These are phyloP conservation scores for Rehmannia glutinosa DNA, from an alignment of 257 asterid species.

Conservation along the genomic window DNA sequence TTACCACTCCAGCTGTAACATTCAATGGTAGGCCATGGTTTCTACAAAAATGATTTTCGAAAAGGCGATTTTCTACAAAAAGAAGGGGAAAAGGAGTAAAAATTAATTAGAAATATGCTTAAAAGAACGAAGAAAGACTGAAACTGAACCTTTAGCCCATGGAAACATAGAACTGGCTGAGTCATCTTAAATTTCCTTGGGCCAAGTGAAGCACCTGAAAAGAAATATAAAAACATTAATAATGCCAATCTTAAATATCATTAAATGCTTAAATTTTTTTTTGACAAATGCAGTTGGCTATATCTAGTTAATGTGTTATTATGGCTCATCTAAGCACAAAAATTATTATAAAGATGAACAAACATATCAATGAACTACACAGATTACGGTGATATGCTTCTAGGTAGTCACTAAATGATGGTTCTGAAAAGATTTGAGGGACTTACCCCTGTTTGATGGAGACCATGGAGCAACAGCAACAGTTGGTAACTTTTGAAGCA, in stretches of 20 bases:
- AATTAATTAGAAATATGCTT: not conserved
- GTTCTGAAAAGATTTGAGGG: not conserved
- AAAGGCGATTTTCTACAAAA: not conserved
- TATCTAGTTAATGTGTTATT: not conserved
- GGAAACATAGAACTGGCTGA: conserved; percentile 11
- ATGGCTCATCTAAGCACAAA: not conserved
- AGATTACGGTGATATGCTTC: not conserved
- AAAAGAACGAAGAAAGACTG: not conserved
- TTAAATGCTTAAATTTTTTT: not conserved
- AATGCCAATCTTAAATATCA: not conserved
- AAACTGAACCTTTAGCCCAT: conserved; percentile 21
- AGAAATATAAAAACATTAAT: conserved; percentile 12
- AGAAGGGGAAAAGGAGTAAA: not conserved
- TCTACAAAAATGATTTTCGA: not conserved
- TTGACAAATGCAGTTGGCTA: not conserved
- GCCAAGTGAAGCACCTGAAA: conserved; percentile 29
- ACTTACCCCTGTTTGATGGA: conserved; percentile 25
- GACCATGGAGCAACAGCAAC: conserved; percentile 30
- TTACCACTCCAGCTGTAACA: not conserved
- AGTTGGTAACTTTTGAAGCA: conserved; percentile 36
- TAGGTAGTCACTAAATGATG: not conserved
- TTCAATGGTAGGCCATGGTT: not conserved
- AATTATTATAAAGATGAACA: not conserved
- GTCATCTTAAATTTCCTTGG: conserved; percentile 6
- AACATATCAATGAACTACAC: not conserved